Evolutionary conservation across 371 early-diverging fungal genomes (phyloP).

Genomic region (Funneliformis caledonium): DNA sequence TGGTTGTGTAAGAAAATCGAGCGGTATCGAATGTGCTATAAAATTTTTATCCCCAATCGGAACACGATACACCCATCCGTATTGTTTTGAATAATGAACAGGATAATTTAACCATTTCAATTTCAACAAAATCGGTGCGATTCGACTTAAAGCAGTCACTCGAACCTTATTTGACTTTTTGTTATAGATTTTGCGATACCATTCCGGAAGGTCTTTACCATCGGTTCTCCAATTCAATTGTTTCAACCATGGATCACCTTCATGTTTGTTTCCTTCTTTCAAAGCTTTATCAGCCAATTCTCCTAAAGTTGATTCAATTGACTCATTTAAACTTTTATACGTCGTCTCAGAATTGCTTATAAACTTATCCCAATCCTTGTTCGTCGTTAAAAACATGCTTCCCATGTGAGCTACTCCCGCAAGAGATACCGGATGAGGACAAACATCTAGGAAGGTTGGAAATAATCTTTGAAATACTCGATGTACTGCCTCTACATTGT

Average conservation of each 20-base stretch:
- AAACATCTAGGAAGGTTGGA: slow-evolving; percentile 76
- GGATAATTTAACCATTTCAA: slow-evolving; percentile 88
- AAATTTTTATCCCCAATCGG: slow-evolving; percentile 50
- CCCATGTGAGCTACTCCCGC: slow-evolving; percentile 92
- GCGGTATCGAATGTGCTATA: slow-evolving; percentile 32
- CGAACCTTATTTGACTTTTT: slow-evolving; percentile 57
- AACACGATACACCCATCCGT: slow-evolving; percentile 88
- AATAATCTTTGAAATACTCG: slow-evolving; percentile 71
- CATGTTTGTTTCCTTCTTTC: slow-evolving; percentile 46
- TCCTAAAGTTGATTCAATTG: slow-evolving; percentile 63
- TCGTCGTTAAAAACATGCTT: slow-evolving; percentile 82
- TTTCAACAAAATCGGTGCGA: slow-evolving; percentile 83
- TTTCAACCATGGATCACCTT: slow-evolving; percentile 80
- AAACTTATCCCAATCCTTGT: slow-evolving; percentile 78
- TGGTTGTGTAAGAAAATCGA: slow-evolving; percentile 33
- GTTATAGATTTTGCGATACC: slow-evolving; percentile 89
- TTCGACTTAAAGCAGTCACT: slow-evolving; percentile 73
- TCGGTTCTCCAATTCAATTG: slow-evolving; percentile 75
- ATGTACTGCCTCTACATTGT: slow-evolving; percentile 83
- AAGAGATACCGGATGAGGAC: slow-evolving; percentile 94
- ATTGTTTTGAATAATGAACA: slow-evolving; percentile 61
- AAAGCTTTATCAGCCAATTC: slow-evolving; percentile 75
- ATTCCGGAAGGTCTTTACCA: slow-evolving; percentile 64
- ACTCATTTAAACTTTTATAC: slow-evolving; percentile 58
- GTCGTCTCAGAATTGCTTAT: slow-evolving; percentile 58